Evolutionary conservation across 1,139 yeast species (phyloP).

Genomic region (Kluyveromyces marxianus): DNA sequence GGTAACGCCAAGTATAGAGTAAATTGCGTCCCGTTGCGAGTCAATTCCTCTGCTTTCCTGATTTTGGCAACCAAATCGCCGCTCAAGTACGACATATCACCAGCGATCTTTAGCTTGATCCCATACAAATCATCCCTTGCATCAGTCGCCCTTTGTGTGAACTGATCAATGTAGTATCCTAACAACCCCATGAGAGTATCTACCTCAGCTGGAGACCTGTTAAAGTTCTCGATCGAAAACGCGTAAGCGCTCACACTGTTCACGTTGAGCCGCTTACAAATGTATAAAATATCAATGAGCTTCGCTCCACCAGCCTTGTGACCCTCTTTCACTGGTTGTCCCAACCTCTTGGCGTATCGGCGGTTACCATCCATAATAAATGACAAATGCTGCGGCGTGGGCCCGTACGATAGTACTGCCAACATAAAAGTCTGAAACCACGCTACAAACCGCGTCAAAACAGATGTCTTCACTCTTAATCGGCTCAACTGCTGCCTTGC

Average conservation of each 20-base stretch:
- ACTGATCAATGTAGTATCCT: conserved; percentile 47
- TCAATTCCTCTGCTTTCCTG: conserved; percentile 53
- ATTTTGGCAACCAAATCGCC: conserved; percentile 56
- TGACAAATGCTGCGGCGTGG: conserved; percentile 82
- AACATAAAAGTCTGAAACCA: conserved; percentile 41
- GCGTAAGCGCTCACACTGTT: conserved; percentile 84
- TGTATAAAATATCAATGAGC: conserved; percentile 42
- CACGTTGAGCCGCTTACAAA: conserved; percentile 52
- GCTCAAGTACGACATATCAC: conserved; percentile 61
- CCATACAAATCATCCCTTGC: conserved; percentile 49
- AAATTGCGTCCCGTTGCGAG: conserved; percentile 44
- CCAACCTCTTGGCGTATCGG: conserved; percentile 64
- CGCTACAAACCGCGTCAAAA: conserved; percentile 4
- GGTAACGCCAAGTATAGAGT: conserved; percentile 85
- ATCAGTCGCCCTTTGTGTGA: conserved; percentile 23
- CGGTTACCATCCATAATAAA: conserved; percentile 97
- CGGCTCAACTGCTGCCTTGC: neutral
- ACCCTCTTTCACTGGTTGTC: conserved; percentile 71
- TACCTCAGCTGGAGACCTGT: conserved; percentile 72
- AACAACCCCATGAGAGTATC: conserved; percentile 76
- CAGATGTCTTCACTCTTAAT: neutral
- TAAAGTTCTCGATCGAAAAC: conserved; percentile 90
- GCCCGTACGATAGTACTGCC: conserved; percentile 56
- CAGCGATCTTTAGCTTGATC: conserved; percentile 53
- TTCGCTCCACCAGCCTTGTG: conserved; percentile 85